Percentiles rank a stretch among this genome's conserved stretches.
Conservation (phyloP, 805 yeast species). For the Starmera caribaea region DNA sequence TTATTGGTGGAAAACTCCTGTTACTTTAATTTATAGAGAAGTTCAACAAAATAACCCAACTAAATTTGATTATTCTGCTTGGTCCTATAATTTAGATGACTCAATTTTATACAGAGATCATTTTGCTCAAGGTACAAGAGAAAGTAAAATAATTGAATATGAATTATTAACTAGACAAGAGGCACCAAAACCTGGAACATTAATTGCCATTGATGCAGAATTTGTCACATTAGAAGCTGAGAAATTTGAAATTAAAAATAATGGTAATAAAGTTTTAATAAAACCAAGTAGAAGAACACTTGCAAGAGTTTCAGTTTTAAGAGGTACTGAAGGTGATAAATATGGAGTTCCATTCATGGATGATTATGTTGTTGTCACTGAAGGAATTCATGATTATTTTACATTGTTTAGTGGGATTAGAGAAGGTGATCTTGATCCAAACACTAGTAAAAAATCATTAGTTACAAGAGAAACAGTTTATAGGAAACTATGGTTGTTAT, state of each 20-base stretch:
- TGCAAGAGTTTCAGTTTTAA: constrained; percentile 81
- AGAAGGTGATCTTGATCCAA: constrained; percentile 79
- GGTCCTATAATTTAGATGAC: constrained; percentile 46
- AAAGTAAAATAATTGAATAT: constrained; percentile 51
- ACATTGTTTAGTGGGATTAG: constrained; percentile 93
- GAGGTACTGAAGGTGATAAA: constrained; percentile 57
- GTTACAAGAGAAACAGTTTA: constrained; percentile 80
- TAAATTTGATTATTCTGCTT: constrained; percentile 35
- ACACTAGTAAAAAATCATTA: constrained; percentile 50
- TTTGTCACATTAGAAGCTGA: constrained; percentile 80
- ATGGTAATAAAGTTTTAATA: constrained; percentile 60
- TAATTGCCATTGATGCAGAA: constrained; percentile 95
- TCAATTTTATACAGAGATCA: constrained; percentile 64
- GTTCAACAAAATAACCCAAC: constrained; percentile 30
- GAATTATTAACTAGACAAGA: constrained; percentile 56
- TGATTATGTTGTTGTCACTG: constrained; percentile 75
- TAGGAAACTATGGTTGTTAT: constrained; percentile 78
- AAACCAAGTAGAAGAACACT: constrained; percentile 69
- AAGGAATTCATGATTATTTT: constrained; percentile 70
- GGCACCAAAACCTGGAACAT: constrained; percentile 64
- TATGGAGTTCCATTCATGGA: constrained; percentile 81
- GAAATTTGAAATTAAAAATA: constrained; percentile 63
- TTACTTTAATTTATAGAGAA: constrained; percentile 55
- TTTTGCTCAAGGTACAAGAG: constrained; percentile 59
- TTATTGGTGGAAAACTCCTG: constrained; percentile 78